phyloP scores from a whole-genome alignment of 2,329 filamentous ascomycete genomes.

The Aspergillus brunneoviolaceus region DNA sequence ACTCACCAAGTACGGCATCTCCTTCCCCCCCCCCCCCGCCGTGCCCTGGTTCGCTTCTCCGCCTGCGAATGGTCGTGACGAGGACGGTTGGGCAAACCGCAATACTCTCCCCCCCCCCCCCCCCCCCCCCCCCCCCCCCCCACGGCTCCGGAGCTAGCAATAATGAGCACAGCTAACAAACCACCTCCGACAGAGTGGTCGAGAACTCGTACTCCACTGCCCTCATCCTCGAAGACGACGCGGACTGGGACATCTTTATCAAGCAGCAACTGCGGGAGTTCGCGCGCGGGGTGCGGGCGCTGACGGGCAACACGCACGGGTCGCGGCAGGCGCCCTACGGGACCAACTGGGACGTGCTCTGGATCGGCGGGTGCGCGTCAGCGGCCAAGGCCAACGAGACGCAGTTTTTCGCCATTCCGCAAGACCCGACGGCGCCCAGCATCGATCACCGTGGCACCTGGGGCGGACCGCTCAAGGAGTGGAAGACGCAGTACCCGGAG shows the following conservation, averaged over 20 bases:
- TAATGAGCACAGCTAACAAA: neutral
- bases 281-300: constrained; percentile 30
- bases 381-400: constrained; percentile 35
- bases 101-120: no score
- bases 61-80: no score
- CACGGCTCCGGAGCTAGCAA: neutral
- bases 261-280: constrained; percentile 49
- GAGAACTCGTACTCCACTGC: constrained; percentile 49
- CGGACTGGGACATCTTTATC: constrained; percentile 57
- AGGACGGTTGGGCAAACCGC: no score
- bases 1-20: constrained; percentile 27
- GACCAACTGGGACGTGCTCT: constrained; percentile 55
- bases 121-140: no score
- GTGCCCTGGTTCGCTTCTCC: no score
- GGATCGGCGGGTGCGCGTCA: constrained; percentile 50
- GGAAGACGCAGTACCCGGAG: constrained; percentile 19
- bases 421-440: constrained; percentile 31
- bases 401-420: constrained; percentile 28
- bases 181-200: constrained; percentile 29
- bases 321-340: constrained; percentile 47
- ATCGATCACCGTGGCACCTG: constrained; percentile 20
- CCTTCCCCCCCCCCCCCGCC: no score
- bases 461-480: constrained; percentile 20
- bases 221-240: constrained; percentile 58
- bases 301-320: constrained; percentile 29